Evolutionary conservation across 177 flowering plant species (phyloP).

Genomic region (Vitis hybrid): DNA sequence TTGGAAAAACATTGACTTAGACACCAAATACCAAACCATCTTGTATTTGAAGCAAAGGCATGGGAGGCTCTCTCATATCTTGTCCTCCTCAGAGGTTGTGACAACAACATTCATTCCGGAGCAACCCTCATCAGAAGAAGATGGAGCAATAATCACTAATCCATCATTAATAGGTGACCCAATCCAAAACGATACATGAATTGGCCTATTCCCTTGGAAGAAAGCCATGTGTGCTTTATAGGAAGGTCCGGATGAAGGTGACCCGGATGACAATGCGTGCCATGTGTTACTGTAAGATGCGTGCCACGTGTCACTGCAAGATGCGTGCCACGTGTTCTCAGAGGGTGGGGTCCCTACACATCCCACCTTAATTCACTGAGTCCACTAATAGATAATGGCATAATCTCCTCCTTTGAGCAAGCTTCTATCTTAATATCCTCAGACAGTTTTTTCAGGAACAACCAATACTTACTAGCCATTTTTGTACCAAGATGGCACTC

Average conservation of each 20-base stretch:
- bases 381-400: background rate
- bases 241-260: too few species aligned
- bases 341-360: too few species aligned
- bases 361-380: slow-evolving; percentile 16
- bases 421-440: slow-evolving; percentile 19
- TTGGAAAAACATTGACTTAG: too few species aligned
- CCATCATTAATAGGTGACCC: slow-evolving; percentile 16
- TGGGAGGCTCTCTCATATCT: too few species aligned
- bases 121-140: slow-evolving; percentile 2
- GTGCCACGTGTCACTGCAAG: too few species aligned
- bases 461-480: slow-evolving; percentile 14
- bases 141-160: slow-evolving; percentile 29
- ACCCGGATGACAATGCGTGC: too few species aligned
- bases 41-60: too few species aligned
- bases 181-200: slow-evolving; percentile 34
- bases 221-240: too few species aligned
- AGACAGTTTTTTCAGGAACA: slow-evolving; percentile 16
- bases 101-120: slow-evolving; percentile 20
- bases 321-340: too few species aligned
- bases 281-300: too few species aligned
- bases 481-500: slow-evolving; percentile 16
- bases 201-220: slow-evolving; percentile 24
- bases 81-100: slow-evolving; percentile 15
- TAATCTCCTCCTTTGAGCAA: slow-evolving; percentile 12
- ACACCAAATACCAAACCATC: too few species aligned